Evolutionary conservation across 495 filamentous ascomycete species (phyloP).

Genomic region (Jackrogersella multiformis): DNA sequence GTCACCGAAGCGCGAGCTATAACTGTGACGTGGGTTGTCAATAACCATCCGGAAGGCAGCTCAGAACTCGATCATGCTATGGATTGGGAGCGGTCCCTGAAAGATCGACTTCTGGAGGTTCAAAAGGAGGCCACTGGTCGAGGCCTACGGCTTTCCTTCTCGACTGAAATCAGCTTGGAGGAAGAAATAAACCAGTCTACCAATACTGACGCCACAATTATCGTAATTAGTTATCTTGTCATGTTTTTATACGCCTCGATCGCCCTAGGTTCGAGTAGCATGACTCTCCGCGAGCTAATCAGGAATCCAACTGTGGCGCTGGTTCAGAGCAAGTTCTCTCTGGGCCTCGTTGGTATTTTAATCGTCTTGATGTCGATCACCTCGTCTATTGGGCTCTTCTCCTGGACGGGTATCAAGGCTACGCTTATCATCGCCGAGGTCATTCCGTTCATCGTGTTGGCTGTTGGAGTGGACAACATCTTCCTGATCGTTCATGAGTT

Average conservation of each 20-base stretch:
- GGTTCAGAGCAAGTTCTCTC: slow-evolving; percentile 94
- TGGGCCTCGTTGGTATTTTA: slow-evolving; percentile 89
- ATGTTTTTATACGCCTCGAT: slow-evolving; percentile 98
- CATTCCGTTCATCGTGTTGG: slow-evolving; percentile 95
- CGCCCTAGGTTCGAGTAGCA: slow-evolving; percentile 85
- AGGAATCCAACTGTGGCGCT: slow-evolving; percentile 82
- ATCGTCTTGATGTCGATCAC: slow-evolving; percentile 98
- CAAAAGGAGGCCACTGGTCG: slow-evolving; percentile 81
- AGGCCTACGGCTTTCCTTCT: slow-evolving; percentile 89
- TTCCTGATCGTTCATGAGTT: slow-evolving; percentile 99
- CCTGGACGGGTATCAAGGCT: slow-evolving; percentile 85
- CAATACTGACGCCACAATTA: slow-evolving; percentile 97
- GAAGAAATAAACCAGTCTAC: slow-evolving; percentile 95
- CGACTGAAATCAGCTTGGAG: slow-evolving; percentile 91
- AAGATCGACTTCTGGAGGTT: slow-evolving; percentile 70
- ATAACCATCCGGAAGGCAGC: slow-evolving; percentile 80
- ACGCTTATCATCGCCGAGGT: slow-evolving; percentile 98
- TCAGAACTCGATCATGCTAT: slow-evolving; percentile 73
- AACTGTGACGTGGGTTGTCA: slow-evolving; percentile 95
- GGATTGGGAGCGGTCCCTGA: slow-evolving; percentile 88
- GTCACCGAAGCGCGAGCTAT: slow-evolving; percentile 80
- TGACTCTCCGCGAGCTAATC: slow-evolving; percentile 76
- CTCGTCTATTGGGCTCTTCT: slow-evolving; percentile 92
- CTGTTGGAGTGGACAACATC: slow-evolving; percentile 98
- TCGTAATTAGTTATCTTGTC: slow-evolving; percentile 95